Base-by-base conservation (phyloP, 768 basidiomycete species). In the Serendipita vermifera region DNA sequence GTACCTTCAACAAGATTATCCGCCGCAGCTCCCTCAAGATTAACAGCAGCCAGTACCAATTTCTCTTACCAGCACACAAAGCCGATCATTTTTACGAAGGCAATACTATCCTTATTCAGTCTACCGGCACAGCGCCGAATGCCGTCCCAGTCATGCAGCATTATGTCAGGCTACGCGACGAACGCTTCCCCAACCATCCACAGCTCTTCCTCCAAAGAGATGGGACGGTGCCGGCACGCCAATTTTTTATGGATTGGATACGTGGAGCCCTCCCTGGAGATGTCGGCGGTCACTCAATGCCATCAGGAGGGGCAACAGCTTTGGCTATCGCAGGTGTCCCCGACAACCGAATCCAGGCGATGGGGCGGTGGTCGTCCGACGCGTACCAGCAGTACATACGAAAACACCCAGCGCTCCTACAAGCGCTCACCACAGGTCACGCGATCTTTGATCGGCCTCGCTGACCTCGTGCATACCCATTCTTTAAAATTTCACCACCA, bases 181-280 rank as follows among this genome's bases (percentile, higher is more conserved):
- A 13, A 15, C 14, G 22, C 14, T 57, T 60, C 15, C 13, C 20
- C 2, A 13, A 29, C 38, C 62, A 64, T 11, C 64, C 67, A 0
- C 62, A 62, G 2, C 68, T 76, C 0, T 75, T 68, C 69, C 39
- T 75, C 3, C 59, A 60, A 6, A 13, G 17, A 0, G 35, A 67
- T 27, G 70, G 74, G 59, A 77, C 79, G 13, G 71, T 89, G 59
- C 75, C 73, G 0, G 70, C 65, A 0, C 70, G 68, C 0, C 20
- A 57, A 0, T 76, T 72, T 69, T 74, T 74, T 60, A 61, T 67
- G 0, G 5, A 11, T 0, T 63, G 67, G 2, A 57, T 76, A 0
- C 62, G 57, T 1, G 4, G 9, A 0, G 56, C 64, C 32, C 69
- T 72, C 36, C 62, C 64, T 0, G 17, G 20, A 7, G 31, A 56